phyloP scores from a whole-genome alignment of 2,329 filamentous ascomycete species.

The Colletotrichum paranaense region DNA sequence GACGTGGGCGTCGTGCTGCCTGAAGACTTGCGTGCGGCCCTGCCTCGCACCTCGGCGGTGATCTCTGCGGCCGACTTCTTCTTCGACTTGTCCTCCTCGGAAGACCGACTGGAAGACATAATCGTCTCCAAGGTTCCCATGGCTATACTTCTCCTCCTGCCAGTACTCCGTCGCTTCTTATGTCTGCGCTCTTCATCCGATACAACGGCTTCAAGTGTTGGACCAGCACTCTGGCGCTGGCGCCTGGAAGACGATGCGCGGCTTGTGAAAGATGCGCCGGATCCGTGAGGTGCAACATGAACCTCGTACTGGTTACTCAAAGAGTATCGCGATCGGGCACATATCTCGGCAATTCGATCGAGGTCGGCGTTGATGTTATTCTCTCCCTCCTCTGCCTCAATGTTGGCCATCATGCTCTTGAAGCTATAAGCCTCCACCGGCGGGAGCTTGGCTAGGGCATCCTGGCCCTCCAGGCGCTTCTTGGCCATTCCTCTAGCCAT shows the following conservation, averaged over 20 bases:
- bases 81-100: constrained; percentile 70
- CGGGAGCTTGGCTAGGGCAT: constrained; percentile 60
- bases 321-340: constrained; percentile 72
- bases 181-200: constrained; percentile 66
- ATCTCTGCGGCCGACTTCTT: constrained; percentile 70
- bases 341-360: constrained; percentile 75
- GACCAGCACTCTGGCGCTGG: constrained; percentile 52
- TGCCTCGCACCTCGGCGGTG: constrained; percentile 64
- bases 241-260: constrained; percentile 42
- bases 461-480: constrained; percentile 44
- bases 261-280: constrained; percentile 60
- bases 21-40: constrained; percentile 51
- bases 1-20: constrained; percentile 45
- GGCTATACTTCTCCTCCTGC: constrained; percentile 62
- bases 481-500: constrained; percentile 58
- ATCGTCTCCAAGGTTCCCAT: constrained; percentile 75
- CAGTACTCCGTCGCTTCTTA: constrained; percentile 53
- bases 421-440: constrained; percentile 73
- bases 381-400: constrained; percentile 55
- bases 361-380: constrained; percentile 67
- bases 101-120: constrained; percentile 74
- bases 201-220: constrained; percentile 67
- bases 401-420: constrained; percentile 71
- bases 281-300: constrained; percentile 71
- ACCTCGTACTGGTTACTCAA: constrained; percentile 76